Percentiles rank a stretch among this genome's conserved stretches.
Conservation (phyloP, 768 basidiomycete species). For the Sporobolomyces roseus region DNA sequence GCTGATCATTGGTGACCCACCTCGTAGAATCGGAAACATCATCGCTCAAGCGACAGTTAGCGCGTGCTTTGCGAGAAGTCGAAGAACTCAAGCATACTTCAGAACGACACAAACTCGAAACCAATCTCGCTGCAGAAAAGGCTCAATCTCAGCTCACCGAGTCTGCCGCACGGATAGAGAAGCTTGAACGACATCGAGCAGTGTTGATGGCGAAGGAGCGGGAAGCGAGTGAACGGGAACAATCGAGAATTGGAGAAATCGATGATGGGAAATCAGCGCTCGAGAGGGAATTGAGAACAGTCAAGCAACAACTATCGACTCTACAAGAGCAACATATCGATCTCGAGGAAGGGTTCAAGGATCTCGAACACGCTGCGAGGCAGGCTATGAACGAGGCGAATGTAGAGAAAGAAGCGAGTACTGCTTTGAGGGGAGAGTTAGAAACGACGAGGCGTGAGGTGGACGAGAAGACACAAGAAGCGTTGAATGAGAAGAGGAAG, state of each 20-base stretch:
- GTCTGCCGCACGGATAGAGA: conserved; percentile 18
- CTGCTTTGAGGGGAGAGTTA: conserved; percentile 16
- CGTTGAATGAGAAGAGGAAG: conserved; percentile 15
- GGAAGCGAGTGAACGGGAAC: conserved; percentile 23
- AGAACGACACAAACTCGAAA: conserved; percentile 25
- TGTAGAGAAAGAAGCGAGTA: background rate
- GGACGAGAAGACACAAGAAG: background rate
- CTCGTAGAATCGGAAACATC: conserved; percentile 27
- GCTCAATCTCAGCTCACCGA: conserved; percentile 25
- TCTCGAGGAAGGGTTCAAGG: conserved; percentile 18
- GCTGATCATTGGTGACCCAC: background rate
- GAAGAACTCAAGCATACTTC: conserved; percentile 30
- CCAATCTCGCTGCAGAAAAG: conserved; percentile 1
- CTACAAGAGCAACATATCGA: conserved; percentile 25
- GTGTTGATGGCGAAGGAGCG: conserved; percentile 37
- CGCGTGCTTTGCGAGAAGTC: conserved; percentile 24
- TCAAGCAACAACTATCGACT: conserved; percentile 1
- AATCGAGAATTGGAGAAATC: conserved; percentile 1
- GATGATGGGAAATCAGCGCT: background rate
- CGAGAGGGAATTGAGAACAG: conserved; percentile 7
- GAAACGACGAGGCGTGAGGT: conserved; percentile 5
- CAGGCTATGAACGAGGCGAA: conserved; percentile 24
- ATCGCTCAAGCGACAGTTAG: conserved; percentile 35
- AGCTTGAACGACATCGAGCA: conserved; percentile 35
- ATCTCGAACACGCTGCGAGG: conserved; percentile 31